Base-by-base conservation (phyloP, 208 protist species). In the Spongospora subterranea region DNA sequence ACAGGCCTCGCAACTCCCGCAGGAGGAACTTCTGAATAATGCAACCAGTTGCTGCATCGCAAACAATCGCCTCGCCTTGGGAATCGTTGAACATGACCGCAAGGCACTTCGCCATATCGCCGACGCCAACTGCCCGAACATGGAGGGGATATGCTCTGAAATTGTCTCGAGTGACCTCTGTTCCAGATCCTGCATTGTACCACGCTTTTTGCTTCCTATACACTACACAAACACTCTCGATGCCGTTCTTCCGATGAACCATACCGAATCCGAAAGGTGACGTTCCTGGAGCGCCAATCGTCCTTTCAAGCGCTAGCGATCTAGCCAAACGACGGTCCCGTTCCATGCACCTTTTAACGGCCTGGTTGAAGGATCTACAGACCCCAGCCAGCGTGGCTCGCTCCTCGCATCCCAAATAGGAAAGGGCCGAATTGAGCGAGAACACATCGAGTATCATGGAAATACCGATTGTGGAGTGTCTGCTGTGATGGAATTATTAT, bases 151-250 rank as follows among this genome's bases (percentile, higher is more conserved):
- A 82, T 13, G 71, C 6, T 13, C 71, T 6, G 71, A 82, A 82
- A 20, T 6, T 39, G 71, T 82, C 71, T 6, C 71, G 71, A 35
- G 35, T 13, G 11, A 43, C 35, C 71, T 82, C 71, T 6, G 17
- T 82, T 13, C 71, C 71, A 17, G 71, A 45, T 13, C 40, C 71
- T 6, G 71, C 71, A 45, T 43, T 6, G n/a, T 40, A 82, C 71
- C 71, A 82, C 11, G 71, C n/a, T n/a, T 82, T 82, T 13, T 82
- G 71, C 35, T 82, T 82, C n/a, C 71, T 6, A n/a, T 82, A 82
- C 35, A 82, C 71, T 6, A 82, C 71, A 35, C 71, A 82, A n/a
- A 82, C 40, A 24, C 50, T 6, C 24, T 60, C 50, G 50, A 24
- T 24, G 24, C 24, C 50, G 50, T 60, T 60, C 17, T n/a, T 82